Conservation (phyloP, 1,284 basidiomycete species). For the Fistulinella staudtii region DNA sequence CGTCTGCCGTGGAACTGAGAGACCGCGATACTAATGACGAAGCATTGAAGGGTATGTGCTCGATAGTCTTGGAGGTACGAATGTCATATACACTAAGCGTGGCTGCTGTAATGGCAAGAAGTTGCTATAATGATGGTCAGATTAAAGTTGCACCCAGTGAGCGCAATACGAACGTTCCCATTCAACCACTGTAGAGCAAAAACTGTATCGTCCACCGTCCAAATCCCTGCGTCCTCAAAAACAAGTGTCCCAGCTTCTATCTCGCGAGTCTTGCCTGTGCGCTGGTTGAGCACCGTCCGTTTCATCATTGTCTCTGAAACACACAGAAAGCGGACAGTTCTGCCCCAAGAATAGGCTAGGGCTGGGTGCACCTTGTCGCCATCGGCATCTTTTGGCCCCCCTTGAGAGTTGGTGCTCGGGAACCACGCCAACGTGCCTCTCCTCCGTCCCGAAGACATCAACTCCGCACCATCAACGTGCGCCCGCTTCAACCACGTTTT, state of each 20-base stretch:
- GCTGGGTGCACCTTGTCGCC: slow-evolving; percentile 46
- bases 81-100: slow-evolving; percentile 73
- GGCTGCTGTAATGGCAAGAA: slow-evolving; percentile 53
- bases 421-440: slow-evolving; percentile 76
- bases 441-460: slow-evolving; percentile 45
- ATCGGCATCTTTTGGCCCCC: slow-evolving; percentile 26
- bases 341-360: slow-evolving; percentile 83
- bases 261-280: slow-evolving; percentile 56
- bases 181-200: slow-evolving; percentile 75
- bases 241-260: slow-evolving; percentile 61
- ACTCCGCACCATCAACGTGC: slow-evolving; percentile 48
- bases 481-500: slow-evolving; percentile 89
- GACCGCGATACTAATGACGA: slow-evolving; percentile 53
- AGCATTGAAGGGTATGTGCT: slow-evolving; percentile 55
- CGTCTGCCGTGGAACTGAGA: slow-evolving; percentile 44
- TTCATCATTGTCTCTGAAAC: slow-evolving; percentile 60
- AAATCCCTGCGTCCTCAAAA: slow-evolving; percentile 54
- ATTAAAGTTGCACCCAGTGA: slow-evolving; percentile 3
- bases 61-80: slow-evolving; percentile 49
- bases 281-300: slow-evolving; percentile 48
- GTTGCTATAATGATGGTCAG: slow-evolving; percentile 46
- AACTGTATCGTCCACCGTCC: slow-evolving; percentile 54
- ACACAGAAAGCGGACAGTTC: slow-evolving; percentile 57
- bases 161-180: slow-evolving; percentile 59
- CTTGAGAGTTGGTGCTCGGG: slow-evolving; percentile 45